These are phyloP conservation scores for Hydnum rufescens DNA, from an alignment of 768 basidiomycete genomes.

Conservation along the genomic window DNA sequence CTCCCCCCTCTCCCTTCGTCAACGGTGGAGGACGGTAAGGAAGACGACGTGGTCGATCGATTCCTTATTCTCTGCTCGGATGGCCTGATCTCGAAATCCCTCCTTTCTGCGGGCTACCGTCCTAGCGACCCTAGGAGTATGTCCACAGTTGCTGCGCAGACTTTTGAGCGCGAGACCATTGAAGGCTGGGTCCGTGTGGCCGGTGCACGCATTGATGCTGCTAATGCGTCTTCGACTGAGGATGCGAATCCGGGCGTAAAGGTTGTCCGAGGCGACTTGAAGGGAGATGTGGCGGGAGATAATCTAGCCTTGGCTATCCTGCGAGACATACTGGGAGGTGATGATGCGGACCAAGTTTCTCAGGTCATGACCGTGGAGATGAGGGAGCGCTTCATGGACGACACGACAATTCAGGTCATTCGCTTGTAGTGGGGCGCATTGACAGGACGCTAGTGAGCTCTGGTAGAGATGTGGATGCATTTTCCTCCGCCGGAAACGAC, in stretches of 20 bases:
- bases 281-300: constrained; percentile 25
- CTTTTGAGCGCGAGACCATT: constrained; percentile 44
- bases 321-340: constrained; percentile 36
- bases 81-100: too few relatives aligned
- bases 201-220: constrained; percentile 4
- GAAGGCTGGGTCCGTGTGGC: constrained; percentile 16
- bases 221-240: constrained; percentile 15
- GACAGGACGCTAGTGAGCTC: too few relatives aligned
- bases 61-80: neutral
- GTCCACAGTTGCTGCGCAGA: neutral
- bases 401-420: constrained; percentile 28
- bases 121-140: too few relatives aligned
- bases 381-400: constrained; percentile 47
- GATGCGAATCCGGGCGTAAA: too few relatives aligned
- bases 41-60: too few relatives aligned
- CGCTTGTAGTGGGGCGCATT: too few relatives aligned
- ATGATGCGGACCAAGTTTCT: constrained; percentile 30
- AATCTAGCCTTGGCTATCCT: constrained; percentile 42
- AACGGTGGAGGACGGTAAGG: neutral
- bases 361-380: constrained; percentile 42
- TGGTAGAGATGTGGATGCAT: too few relatives aligned
- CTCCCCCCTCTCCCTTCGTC: neutral
- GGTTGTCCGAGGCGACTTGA: constrained; percentile 34
- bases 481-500: too few relatives aligned
- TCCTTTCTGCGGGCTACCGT: too few relatives aligned